Percentiles rank a stretch among this genome's conserved stretches.
Evolutionary conservation across 805 yeast species (phyloP).

Genomic region (Huiozyma naganishii): DNA sequence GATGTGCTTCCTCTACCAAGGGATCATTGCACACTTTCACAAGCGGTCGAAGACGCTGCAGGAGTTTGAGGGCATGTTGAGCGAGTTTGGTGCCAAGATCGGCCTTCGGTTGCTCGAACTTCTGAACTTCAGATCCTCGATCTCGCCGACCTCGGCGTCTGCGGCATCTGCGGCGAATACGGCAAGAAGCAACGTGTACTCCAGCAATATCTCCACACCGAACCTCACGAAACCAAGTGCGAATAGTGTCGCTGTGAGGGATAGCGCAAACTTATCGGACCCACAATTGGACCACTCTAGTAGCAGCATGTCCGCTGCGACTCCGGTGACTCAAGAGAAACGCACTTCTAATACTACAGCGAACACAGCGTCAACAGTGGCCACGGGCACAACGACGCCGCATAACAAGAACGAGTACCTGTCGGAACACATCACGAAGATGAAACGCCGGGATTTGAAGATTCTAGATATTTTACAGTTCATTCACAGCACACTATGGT

Average conservation of each 20-base stretch:
- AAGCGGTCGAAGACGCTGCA: constrained; percentile 49
- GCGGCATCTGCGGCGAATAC: not conserved
- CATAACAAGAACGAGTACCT: no score
- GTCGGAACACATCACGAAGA: constrained; percentile 1
- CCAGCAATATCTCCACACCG: not conserved
- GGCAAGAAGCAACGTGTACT: not conserved
- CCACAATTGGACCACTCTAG: no score
- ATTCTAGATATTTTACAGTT: constrained; percentile 62
- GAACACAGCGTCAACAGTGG: no score
- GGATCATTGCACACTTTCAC: constrained; percentile 55
- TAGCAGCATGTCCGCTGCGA: no score
- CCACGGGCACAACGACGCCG: no score
- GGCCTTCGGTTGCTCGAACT: constrained; percentile 66
- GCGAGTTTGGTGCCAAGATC: constrained; percentile 63
- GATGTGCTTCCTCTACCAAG: constrained; percentile 61
- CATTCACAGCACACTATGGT: constrained; percentile 68
- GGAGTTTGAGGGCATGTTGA: constrained; percentile 52
- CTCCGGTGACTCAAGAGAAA: no score
- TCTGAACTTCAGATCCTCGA: constrained; percentile 24
- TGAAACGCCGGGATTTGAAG: constrained; percentile 44
- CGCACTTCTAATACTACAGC: no score
- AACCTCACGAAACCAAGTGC: not conserved
- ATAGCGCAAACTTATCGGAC: not conserved
- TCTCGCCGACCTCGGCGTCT: not conserved
- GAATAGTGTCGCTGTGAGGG: not conserved